Percentiles rank a stretch among this genome's conserved stretches.
Evolutionary conservation across 2,329 filamentous ascomycete species (phyloP).

Genomic region (Cladophialophora immunda): DNA sequence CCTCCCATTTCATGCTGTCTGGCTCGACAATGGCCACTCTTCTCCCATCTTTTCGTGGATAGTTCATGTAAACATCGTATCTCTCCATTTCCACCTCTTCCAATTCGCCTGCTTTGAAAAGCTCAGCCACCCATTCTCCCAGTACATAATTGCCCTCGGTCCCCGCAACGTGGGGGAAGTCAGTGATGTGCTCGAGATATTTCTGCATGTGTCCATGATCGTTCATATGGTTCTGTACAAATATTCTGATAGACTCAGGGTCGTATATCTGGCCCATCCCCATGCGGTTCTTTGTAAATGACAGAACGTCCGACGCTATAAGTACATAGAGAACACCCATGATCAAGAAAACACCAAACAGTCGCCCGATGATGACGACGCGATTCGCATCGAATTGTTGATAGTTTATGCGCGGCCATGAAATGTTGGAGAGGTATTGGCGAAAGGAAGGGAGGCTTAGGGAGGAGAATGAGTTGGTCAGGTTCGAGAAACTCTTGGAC

Average conservation of each 20-base stretch:
- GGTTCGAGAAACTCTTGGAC: constrained; percentile 64
- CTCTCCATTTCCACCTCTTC: constrained; percentile 80
- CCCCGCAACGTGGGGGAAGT: constrained; percentile 90
- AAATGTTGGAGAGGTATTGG: constrained; percentile 53
- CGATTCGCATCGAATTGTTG: constrained; percentile 58
- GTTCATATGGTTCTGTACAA: constrained; percentile 78
- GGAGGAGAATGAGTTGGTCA: constrained; percentile 66
- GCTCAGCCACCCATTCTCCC: constrained; percentile 81
- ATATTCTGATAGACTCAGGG: constrained; percentile 79
- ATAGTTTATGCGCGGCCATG: constrained; percentile 48
- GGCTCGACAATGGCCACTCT: constrained; percentile 80
- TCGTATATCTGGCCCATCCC: constrained; percentile 77
- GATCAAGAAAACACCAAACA: constrained; percentile 79
- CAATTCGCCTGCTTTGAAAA: constrained; percentile 76
- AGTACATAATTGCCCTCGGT: constrained; percentile 90
- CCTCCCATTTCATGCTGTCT: constrained; percentile 76
- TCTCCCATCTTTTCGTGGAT: constrained; percentile 78
- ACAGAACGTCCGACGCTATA: constrained; percentile 85
- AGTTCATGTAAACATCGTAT: constrained; percentile 92
- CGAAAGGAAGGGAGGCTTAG: constrained; percentile 61
- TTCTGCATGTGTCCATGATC: constrained; percentile 70
- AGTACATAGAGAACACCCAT: constrained; percentile 81
- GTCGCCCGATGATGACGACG: constrained; percentile 74
- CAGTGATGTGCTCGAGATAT: constrained; percentile 78
- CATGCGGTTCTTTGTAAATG: constrained; percentile 67